Percentiles rank a stretch among this genome's conserved stretches.
Conservation (phyloP, 495 filamentous ascomycete species). For the Aspergillus mulundensis region DNA sequence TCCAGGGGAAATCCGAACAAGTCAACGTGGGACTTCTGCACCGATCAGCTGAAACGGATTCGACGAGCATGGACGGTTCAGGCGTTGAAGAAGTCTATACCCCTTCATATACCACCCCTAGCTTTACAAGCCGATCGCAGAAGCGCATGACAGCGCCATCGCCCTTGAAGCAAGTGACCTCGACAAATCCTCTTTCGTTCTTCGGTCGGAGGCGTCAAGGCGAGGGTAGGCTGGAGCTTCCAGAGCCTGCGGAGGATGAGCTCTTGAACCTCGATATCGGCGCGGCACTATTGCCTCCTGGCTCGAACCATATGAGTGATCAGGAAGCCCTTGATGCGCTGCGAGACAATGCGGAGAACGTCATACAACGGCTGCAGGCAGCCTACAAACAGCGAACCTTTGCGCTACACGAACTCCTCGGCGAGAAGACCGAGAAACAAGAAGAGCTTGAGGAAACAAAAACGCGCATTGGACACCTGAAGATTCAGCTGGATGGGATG, state of each 20-base stretch:
- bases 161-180: conserved; percentile 31
- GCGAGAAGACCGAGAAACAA: conserved; percentile 58
- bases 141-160: conserved; percentile 32
- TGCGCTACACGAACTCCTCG: conserved; percentile 54
- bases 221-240: conserved; percentile 23
- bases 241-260: conserved; percentile 52
- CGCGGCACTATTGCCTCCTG: conserved; percentile 57
- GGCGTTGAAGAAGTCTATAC: conserved; percentile 12
- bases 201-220: conserved; percentile 35
- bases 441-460: conserved; percentile 77
- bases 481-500: conserved; percentile 74
- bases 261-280: conserved; percentile 62
- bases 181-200: conserved; percentile 34
- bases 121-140: conserved; percentile 27
- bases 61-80: conserved; percentile 19
- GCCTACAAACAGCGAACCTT: conserved; percentile 64
- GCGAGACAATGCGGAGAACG: conserved; percentile 60
- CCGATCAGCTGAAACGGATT: conserved; percentile 19
- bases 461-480: conserved; percentile 60
- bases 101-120: conserved; percentile 16
- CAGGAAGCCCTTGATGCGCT: conserved; percentile 68
- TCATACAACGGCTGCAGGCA: conserved; percentile 61
- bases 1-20: conserved; percentile 48
- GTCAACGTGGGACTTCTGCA: conserved; percentile 36
- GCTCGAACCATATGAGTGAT: conserved; percentile 50